Base-by-base conservation (phyloP, 148 eudicot species). In the Rhododendron kiyosumense region DNA sequence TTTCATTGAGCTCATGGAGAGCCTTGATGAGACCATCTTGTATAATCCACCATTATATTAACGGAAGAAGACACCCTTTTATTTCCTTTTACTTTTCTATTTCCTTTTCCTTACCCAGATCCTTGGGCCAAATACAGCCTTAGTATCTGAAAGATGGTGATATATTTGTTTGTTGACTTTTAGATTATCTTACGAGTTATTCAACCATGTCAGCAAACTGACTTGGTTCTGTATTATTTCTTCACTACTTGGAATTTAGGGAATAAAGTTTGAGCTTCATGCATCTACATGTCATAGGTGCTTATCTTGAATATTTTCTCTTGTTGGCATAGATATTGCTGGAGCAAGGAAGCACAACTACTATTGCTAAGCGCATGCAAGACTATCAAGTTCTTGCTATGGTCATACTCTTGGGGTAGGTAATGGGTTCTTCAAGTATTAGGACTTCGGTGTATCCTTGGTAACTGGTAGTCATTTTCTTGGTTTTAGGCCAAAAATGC, bases 321-420 rank as follows among this genome's bases (percentile, higher is more conserved):
- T 49, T 80, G 73, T 61, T 85, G 83, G 34, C 67, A 73, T 90
- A 96, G 99, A 90, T 93, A 79, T 86, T 97, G 87, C 87, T 97
- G 52, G 95, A 95, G 91, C 92, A 93, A 86, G 95, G 93, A 83
- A 88, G 84, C 78, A 85, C 85, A 74, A 85, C 87, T 77, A 81
- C 89, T 85, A 90, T 97, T 84, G 87, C 90, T 84, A 95, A 93
- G 57, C 93, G 95, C 78, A 90, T 97, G 95, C 92, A 95, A 84
- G 95, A 90, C 82, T 95, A 97, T 89, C 98, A 95, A 91, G 95
- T 94, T 81, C 90, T 95, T 87, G 99, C 98, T 59, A 97, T 94
- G 98, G 88, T 97, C 52, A 87, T 95, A 74, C 88, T 97, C 84
- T 88, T 92, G 89, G 99, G 99, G 99, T 96, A 91, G 71, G 90